phyloP scores from a whole-genome alignment of 2,329 filamentous ascomycete genomes.

The Aphanoascus verrucosus region DNA sequence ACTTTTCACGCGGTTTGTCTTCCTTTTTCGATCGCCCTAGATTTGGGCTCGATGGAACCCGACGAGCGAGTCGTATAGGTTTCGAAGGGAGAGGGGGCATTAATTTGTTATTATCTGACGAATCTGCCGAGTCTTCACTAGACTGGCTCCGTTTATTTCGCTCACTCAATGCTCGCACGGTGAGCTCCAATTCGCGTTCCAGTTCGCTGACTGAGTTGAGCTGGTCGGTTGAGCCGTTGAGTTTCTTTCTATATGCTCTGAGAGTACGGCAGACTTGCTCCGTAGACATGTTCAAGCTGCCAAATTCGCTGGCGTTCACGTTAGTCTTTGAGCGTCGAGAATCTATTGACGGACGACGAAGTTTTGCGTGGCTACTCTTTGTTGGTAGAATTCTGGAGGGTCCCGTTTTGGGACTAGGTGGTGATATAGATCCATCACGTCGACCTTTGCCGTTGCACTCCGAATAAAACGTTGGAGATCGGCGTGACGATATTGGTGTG shows the following conservation, averaged over 20 bases:
- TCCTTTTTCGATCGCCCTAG: constrained; percentile 20
- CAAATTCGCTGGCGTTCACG: constrained; percentile 32
- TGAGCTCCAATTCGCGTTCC: constrained; percentile 45
- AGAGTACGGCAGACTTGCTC: constrained; percentile 49
- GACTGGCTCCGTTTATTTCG: constrained; percentile 25
- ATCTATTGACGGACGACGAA: constrained; percentile 41
- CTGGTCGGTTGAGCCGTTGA: constrained; percentile 39
- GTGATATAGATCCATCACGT: constrained; percentile 29
- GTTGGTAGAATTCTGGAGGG: constrained; percentile 22
- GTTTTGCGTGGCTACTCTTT: constrained; percentile 25
- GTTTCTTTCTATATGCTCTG: constrained; percentile 49
- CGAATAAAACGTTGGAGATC: constrained; percentile 23
- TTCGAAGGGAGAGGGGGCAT: constrained; percentile 20
- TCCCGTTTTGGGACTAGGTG: constrained; percentile 28
- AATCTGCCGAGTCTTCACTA: constrained; percentile 22
- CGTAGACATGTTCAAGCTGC: constrained; percentile 42
- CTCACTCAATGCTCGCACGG: constrained; percentile 26
- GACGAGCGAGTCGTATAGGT: constrained; percentile 23
- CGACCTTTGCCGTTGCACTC: constrained; percentile 22
- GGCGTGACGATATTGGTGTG: constrained; percentile 22
- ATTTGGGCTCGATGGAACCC: constrained; percentile 30
- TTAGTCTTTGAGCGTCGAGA: constrained; percentile 32
- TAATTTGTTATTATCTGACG: constrained; percentile 22
- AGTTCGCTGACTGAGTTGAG: constrained; percentile 45
- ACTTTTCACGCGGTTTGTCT: constrained; percentile 13